Conservation (phyloP, 352 stramenopile species). For the Thalassiosira mediterranea region DNA sequence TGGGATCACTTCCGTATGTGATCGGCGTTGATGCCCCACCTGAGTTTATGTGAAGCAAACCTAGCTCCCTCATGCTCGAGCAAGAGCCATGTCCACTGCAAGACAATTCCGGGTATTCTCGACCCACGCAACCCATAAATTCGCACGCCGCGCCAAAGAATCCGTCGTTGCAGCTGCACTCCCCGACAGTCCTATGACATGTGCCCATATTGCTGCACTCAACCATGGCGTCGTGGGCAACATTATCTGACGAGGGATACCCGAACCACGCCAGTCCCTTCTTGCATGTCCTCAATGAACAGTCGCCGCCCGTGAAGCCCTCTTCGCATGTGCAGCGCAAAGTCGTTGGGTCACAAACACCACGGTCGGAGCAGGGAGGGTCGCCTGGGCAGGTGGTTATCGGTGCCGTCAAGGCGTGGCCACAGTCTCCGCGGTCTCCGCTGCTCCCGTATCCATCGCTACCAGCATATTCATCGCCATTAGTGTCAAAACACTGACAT, state of each 20-base stretch:
- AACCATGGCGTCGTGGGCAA: constrained; percentile 77
- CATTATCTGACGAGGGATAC: constrained; percentile 69
- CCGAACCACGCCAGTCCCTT: constrained; percentile 78
- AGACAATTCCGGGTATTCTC: constrained; percentile 25
- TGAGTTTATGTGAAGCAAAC: constrained; percentile 47
- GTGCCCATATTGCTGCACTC: constrained; percentile 88
- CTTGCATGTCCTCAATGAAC: constrained; percentile 86
- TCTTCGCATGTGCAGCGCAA: constrained; percentile 84
- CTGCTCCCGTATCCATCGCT: too few relatives aligned
- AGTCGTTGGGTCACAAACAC: constrained; percentile 62
- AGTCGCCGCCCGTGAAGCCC: constrained; percentile 89
- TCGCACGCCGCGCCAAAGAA: constrained; percentile 88
- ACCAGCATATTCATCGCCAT: constrained; percentile 78
- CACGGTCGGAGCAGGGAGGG: constrained; percentile 64
- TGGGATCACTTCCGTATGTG: constrained; percentile 72
- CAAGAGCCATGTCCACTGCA: constrained; percentile 71
- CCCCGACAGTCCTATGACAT: constrained; percentile 84
- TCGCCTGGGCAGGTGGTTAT: constrained; percentile 56
- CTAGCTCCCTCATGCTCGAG: constrained; percentile 55
- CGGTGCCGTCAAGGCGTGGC: constrained; percentile 64
- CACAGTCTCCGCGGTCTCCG: too few relatives aligned
- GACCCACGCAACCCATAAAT: constrained; percentile 66
- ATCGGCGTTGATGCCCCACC: constrained; percentile 57
- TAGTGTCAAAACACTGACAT: constrained; percentile 63
- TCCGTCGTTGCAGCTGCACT: constrained; percentile 88